phyloP scores from a whole-genome alignment of 257 asterid species.

The Solanum bulbocastanum region DNA sequence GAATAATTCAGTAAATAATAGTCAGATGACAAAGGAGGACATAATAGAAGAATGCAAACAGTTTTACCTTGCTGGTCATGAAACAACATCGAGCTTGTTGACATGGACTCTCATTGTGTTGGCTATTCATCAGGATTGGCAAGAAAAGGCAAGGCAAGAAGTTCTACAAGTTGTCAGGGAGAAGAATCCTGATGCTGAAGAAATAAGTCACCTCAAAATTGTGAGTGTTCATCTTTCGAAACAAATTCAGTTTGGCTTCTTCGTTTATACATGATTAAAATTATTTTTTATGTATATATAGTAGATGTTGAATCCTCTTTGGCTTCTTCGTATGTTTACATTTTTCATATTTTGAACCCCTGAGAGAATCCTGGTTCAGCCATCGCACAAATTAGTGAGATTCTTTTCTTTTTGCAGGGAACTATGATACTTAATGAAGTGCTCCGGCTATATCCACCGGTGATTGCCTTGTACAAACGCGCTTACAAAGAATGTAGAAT shows the following conservation, averaged over 20 bases:
- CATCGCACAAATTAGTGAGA: background rate
- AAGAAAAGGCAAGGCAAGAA: conserved; percentile 45
- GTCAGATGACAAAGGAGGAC: conserved; percentile 36
- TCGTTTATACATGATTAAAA: background rate
- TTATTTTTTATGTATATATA: background rate
- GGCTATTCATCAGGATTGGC: conserved; percentile 51
- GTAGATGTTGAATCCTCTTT: background rate
- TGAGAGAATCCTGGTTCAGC: background rate
- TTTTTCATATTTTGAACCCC: background rate
- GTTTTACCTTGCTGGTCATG: conserved; percentile 47
- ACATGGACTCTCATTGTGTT: conserved; percentile 41
- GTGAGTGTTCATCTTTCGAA: conserved; percentile 14
- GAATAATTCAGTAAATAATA: conserved; percentile 3
- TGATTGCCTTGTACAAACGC: conserved; percentile 22
- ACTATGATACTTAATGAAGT: conserved; percentile 46
- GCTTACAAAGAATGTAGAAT: conserved; percentile 27
- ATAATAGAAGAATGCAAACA: conserved; percentile 47
- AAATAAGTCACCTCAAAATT: conserved; percentile 33
- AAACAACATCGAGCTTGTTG: conserved; percentile 40
- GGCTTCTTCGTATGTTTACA: background rate
- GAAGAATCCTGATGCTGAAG: conserved; percentile 26
- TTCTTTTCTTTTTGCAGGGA: conserved; percentile 13
- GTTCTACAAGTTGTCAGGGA: conserved; percentile 19
- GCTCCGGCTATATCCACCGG: conserved; percentile 44
- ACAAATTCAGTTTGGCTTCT: background rate